phyloP scores from a whole-genome alignment of 371 early-diverging fungal species.

The Phascolomyces articulosus region DNA sequence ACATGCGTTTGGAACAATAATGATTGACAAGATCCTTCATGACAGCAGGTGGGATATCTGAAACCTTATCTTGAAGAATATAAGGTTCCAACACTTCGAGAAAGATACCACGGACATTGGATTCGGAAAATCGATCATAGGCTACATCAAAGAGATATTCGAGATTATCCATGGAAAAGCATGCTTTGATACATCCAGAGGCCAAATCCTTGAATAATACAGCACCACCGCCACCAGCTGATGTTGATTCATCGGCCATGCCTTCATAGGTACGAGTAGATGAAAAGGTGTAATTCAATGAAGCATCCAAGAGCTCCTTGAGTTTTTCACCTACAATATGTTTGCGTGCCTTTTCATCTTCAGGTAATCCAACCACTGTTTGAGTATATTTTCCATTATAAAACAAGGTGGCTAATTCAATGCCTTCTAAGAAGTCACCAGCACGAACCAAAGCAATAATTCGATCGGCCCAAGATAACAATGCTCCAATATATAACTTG shows the following conservation, averaged over 20 bases:
- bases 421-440: conserved; percentile 75
- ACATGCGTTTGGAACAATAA: conserved; percentile 57
- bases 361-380: conserved; percentile 73
- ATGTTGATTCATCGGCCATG: conserved; percentile 44
- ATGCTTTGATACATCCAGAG: conserved; percentile 66
- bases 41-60: conserved; percentile 66
- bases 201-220: conserved; percentile 61
- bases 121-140: conserved; percentile 72
- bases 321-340: conserved; percentile 67
- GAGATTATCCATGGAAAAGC: conserved; percentile 66
- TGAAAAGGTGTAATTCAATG: conserved; percentile 70
- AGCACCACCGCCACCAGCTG: conserved; percentile 37
- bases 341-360: conserved; percentile 61
- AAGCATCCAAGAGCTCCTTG: conserved; percentile 68
- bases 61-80: conserved; percentile 62
- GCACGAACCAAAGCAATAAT: conserved; percentile 69
- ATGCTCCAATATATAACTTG: conserved; percentile 66
- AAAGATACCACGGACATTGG: conserved; percentile 58
- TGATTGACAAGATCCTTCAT: conserved; percentile 73
- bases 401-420: conserved; percentile 67
- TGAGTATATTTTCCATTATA: conserved; percentile 66
- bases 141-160: conserved; percentile 77
- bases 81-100: conserved; percentile 70
- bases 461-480: conserved; percentile 80
- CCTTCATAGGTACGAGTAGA: conserved; percentile 47